These are phyloP conservation scores for Austroboletus novae-zelandiae DNA, from an alignment of 1,284 basidiomycete species.

Conservation along the genomic window DNA sequence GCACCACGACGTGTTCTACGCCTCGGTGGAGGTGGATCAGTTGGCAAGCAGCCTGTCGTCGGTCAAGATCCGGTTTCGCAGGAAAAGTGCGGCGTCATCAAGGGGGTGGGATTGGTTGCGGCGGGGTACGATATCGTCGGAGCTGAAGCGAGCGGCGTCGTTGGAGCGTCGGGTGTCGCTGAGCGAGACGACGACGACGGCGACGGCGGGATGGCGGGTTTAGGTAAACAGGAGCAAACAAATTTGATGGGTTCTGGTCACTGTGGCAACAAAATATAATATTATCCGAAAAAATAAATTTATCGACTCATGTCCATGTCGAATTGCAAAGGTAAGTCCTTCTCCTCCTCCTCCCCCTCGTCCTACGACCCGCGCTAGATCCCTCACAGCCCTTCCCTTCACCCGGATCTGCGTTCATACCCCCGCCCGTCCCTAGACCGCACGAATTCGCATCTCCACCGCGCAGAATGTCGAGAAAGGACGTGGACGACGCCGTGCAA, in stretches of 20 bases:
- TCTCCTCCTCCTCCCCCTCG: neutral
- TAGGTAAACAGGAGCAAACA: slow-evolving; percentile 23
- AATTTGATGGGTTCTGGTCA: slow-evolving; percentile 7
- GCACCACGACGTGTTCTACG: slow-evolving; percentile 31
- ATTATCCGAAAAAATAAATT: neutral
- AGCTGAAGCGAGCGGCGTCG: slow-evolving; percentile 29
- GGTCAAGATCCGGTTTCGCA: slow-evolving; percentile 12
- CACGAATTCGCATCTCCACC: slow-evolving; percentile 61
- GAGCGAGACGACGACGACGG: neutral
- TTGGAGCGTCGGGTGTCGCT: slow-evolving; percentile 25
- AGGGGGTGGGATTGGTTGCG: slow-evolving; percentile 5
- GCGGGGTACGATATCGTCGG: slow-evolving; percentile 29
- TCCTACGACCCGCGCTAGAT: slow-evolving; percentile 18
- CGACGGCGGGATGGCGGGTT: slow-evolving; percentile 15
- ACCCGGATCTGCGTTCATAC: slow-evolving; percentile 63
- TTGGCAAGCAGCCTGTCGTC: neutral
- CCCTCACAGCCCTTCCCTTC: slow-evolving; percentile 64
- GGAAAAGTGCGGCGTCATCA: slow-evolving; percentile 19
- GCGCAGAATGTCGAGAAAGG: slow-evolving; percentile 30
- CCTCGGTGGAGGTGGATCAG: slow-evolving; percentile 11
- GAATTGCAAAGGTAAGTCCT: slow-evolving; percentile 3
- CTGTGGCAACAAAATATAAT: slow-evolving; percentile 7
- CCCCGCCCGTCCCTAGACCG: slow-evolving; percentile 58
- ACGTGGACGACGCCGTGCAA: slow-evolving; percentile 6
- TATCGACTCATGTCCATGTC: neutral